Conservation (phyloP, 179 eudicot genomes). For the Patellifolia procumbens region DNA sequence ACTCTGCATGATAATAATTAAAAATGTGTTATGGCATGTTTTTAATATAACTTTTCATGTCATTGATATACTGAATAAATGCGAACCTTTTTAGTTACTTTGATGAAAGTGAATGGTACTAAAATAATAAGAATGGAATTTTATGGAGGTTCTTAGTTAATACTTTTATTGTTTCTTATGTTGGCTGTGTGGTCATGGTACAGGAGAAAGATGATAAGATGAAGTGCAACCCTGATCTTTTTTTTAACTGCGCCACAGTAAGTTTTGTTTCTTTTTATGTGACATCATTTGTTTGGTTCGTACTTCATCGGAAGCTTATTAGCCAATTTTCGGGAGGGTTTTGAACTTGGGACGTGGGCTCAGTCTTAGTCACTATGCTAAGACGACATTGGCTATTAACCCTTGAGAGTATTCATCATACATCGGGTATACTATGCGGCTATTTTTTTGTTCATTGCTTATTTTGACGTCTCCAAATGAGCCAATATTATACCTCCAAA, state of each 20-base stretch:
- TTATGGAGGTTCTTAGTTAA: slow-evolving; percentile 5
- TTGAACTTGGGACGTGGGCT: background rate
- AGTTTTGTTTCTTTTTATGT: slow-evolving; percentile 23
- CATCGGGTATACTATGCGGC: too few relatives aligned
- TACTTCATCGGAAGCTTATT: background rate
- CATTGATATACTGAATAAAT: background rate
- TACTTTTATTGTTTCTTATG: background rate
- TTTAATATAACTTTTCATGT: background rate
- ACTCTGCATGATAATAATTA: background rate
- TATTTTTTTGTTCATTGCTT: too few relatives aligned
- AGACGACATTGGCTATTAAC: background rate
- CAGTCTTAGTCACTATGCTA: background rate
- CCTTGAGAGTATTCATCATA: too few relatives aligned
- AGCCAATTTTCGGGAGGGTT: background rate
- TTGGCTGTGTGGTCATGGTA: slow-evolving; percentile 19
- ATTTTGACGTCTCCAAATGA: too few relatives aligned
- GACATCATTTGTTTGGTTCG: background rate
- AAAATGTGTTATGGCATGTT: slow-evolving; percentile 3
- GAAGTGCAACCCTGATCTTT: slow-evolving; percentile 83
- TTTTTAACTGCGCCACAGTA: slow-evolving; percentile 86
- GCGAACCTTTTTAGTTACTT: background rate
- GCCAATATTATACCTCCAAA: too few relatives aligned
- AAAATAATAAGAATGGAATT: background rate
- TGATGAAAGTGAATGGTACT: background rate
- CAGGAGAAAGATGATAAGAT: slow-evolving; percentile 91